Evolutionary conservation across 495 filamentous ascomycete species (phyloP).

Genomic region (Paragyromitra xinjiangensis): DNA sequence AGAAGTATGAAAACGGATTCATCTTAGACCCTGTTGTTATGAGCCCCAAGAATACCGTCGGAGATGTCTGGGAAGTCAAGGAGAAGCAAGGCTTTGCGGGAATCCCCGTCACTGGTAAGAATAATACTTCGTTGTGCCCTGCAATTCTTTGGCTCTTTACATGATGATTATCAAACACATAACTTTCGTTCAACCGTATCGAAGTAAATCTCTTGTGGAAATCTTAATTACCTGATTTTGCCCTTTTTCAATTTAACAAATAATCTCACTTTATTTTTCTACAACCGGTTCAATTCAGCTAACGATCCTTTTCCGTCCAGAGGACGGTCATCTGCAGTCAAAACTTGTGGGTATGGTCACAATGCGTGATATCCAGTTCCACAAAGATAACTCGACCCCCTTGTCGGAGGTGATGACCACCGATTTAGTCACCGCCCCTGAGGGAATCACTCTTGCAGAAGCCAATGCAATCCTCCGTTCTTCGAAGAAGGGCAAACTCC

Average conservation of each 20-base stretch:
- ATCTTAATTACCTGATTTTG: conserved; percentile 51
- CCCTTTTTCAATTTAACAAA: conserved; percentile 22
- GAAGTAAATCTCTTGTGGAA: conserved; percentile 72
- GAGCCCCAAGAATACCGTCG: conserved; percentile 83
- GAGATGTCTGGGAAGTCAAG: conserved; percentile 89
- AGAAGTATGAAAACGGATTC: conserved; percentile 99
- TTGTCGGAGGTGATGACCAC: conserved; percentile 94
- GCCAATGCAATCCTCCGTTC: conserved; percentile 91
- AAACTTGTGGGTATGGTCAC: conserved; percentile 97
- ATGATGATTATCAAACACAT: conserved; percentile 82
- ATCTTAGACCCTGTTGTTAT: conserved; percentile 96
- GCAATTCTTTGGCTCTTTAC: conserved; percentile 56
- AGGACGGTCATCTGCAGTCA: conserved; percentile 89
- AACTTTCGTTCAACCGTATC: conserved; percentile 99
- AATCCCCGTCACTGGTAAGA: conserved; percentile 97
- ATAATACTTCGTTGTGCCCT: conserved; percentile 31
- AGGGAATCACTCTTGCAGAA: conserved; percentile 83
- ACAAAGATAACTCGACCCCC: conserved; percentile 73
- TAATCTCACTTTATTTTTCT: background rate
- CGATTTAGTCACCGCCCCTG: conserved; percentile 88
- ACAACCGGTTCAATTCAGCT: conserved; percentile 40
- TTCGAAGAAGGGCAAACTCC: conserved; percentile 99
- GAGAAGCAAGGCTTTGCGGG: conserved; percentile 99
- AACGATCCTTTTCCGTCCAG: conserved; percentile 63
- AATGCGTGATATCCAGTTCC: conserved; percentile 96